A percentile compares a stretch with the other conserved stretches of the same genome.
Conservation (phyloP, 495 filamentous ascomycete genomes). For the Penicillium roqueforti region DNA sequence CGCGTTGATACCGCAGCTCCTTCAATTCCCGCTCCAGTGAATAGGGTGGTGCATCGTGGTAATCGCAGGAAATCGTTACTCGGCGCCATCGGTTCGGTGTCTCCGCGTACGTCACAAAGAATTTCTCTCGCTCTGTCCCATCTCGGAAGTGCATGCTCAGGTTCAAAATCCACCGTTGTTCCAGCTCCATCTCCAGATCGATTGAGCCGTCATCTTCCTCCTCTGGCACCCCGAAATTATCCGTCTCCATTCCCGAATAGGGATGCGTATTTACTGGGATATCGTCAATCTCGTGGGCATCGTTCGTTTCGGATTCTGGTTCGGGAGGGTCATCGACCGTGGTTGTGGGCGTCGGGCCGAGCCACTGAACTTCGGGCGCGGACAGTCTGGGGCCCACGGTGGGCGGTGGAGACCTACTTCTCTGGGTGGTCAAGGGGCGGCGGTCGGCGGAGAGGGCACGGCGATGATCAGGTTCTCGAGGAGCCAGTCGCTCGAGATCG, state of each 20-base stretch:
- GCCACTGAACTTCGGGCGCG: constrained; percentile 47
- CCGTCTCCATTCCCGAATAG: constrained; percentile 20
- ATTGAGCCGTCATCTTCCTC: constrained; percentile 43
- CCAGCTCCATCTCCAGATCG: constrained; percentile 64
- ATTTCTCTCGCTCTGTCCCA: constrained; percentile 91
- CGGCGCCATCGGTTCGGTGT: constrained; percentile 74
- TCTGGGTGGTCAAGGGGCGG: constrained; percentile 44
- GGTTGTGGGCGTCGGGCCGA: constrained; percentile 32
- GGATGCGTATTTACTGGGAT: constrained; percentile 27
- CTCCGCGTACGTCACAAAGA: constrained; percentile 94
- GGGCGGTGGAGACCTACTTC: constrained; percentile 42
- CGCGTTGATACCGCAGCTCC: constrained; percentile 75
- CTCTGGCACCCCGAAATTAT: not conserved
- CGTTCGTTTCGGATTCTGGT: constrained; percentile 16
- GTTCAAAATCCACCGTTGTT: constrained; percentile 91
- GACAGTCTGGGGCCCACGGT: constrained; percentile 42
- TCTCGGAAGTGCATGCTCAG: constrained; percentile 98
- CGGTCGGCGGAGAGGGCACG: constrained; percentile 73
- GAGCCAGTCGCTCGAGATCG: constrained; percentile 70
- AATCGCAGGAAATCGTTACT: constrained; percentile 92
- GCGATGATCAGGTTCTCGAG: constrained; percentile 61
- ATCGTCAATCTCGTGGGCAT: constrained; percentile 18
- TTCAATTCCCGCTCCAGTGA: constrained; percentile 84
- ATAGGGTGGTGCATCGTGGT: constrained; percentile 71
- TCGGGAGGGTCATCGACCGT: constrained; percentile 29